phyloP scores from a whole-genome alignment of 371 early-diverging fungal genomes.

The Phascolomyces articulosus region DNA sequence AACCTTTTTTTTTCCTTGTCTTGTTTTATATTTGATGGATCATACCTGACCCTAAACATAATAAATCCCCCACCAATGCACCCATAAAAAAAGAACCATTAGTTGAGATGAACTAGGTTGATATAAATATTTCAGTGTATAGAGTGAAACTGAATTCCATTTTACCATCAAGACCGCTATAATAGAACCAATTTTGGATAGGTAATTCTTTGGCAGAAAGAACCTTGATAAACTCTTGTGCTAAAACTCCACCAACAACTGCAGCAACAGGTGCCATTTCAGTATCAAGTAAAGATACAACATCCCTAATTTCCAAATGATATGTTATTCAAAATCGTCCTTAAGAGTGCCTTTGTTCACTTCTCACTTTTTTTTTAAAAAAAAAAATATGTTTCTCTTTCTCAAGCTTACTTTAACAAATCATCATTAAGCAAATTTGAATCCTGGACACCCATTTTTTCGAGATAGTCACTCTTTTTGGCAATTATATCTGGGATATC shows the following conservation, averaged over 20 bases:
- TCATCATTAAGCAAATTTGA: constrained; percentile 43
- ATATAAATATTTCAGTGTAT: too few species aligned
- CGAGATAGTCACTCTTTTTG: constrained; percentile 22
- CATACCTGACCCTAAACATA: constrained; percentile 6
- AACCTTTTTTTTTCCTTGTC: neutral
- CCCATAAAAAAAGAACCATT: too few species aligned
- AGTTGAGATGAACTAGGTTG: too few species aligned
- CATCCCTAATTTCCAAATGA: constrained; percentile 42
- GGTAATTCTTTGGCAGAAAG: constrained; percentile 82
- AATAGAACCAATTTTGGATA: constrained; percentile 81
- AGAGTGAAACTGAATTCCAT: too few species aligned
- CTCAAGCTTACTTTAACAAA: constrained; percentile 48
- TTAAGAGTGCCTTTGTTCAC: too few species aligned
- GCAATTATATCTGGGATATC: constrained; percentile 23
- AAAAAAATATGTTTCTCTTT: neutral
- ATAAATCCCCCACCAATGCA: neutral
- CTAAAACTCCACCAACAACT: constrained; percentile 86
- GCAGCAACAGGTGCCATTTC: constrained; percentile 83
- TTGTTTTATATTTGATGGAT: constrained; percentile 7
- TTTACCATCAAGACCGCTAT: constrained; percentile 70
- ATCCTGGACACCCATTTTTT: constrained; percentile 41
- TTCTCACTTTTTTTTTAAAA: too few species aligned
- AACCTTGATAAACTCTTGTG: constrained; percentile 88
- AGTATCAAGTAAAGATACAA: constrained; percentile 41
- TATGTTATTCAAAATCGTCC: too few species aligned